Evolutionary conservation across 2,329 filamentous ascomycete species (phyloP).

Genomic region (Metarhizium brunneum): DNA sequence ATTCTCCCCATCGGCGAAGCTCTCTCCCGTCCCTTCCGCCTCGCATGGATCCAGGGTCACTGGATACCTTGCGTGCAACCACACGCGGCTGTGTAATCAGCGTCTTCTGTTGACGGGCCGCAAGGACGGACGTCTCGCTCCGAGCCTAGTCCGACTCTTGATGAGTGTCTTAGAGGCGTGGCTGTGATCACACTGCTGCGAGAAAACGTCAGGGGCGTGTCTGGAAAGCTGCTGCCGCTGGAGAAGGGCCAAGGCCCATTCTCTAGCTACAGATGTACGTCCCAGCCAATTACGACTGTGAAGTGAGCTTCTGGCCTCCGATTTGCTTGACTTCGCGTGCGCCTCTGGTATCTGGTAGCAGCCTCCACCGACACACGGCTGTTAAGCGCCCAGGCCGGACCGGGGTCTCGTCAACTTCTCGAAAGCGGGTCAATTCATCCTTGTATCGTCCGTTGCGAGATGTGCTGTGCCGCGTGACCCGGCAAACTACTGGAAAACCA

Average conservation of each 20-base stretch:
- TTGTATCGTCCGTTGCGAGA: not conserved
- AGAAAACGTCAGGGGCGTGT: not conserved
- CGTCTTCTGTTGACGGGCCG: not conserved
- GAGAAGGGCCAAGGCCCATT: slow-evolving; percentile 8
- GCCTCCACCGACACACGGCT: slow-evolving; percentile 28
- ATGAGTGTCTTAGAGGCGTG: not conserved
- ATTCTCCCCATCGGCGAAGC: not conserved
- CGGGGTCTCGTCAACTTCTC: slow-evolving; percentile 24
- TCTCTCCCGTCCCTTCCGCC: slow-evolving; percentile 11
- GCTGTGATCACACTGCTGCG: not conserved
- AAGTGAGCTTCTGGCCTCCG: slow-evolving; percentile 28
- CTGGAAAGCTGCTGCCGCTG: not conserved
- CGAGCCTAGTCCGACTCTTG: not conserved
- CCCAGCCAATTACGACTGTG: slow-evolving; percentile 30
- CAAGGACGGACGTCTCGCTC: not conserved
- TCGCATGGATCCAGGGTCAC: slow-evolving; percentile 38
- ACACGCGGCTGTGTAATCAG: not conserved
- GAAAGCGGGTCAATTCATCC: slow-evolving; percentile 8
- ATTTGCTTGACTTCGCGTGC: slow-evolving; percentile 21
- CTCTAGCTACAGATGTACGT: slow-evolving; percentile 5
- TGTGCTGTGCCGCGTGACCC: not conserved
- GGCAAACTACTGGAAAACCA: not conserved
- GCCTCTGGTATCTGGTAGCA: not conserved
- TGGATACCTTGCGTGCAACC: slow-evolving; percentile 20
- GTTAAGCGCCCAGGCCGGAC: slow-evolving; percentile 41